phyloP scores from a whole-genome alignment of 305 asterid species.

The Fraxinus greggii region DNA sequence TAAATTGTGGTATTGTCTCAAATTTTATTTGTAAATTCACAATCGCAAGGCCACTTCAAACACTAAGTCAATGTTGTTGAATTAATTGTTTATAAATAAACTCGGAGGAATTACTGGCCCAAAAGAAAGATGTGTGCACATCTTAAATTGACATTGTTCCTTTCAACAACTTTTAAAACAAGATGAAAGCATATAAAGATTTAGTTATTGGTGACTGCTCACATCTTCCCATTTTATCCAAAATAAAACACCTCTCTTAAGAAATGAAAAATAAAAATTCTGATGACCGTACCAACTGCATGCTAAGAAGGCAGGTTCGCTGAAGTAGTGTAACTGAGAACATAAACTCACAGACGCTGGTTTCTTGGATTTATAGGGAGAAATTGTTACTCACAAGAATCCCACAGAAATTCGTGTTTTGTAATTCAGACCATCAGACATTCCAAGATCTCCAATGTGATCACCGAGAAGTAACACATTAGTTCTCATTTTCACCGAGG shows the following conservation, averaged over 20 bases:
- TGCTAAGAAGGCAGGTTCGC: neutral
- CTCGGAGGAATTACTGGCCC: neutral
- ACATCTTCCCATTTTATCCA: slow-evolving; percentile 3
- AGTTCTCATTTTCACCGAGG: slow-evolving; percentile 60
- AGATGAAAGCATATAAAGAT: slow-evolving; percentile 6
- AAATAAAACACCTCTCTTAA: neutral
- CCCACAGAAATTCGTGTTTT: slow-evolving; percentile 80
- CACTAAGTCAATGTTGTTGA: neutral
- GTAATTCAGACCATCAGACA: slow-evolving; percentile 86
- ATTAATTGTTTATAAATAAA: neutral
- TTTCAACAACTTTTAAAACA: slow-evolving; percentile 7
- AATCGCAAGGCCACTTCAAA: neutral
- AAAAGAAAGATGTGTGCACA: neutral
- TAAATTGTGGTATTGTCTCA: slow-evolving; percentile 2
- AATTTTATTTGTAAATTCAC: neutral
- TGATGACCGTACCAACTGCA: slow-evolving; percentile 8
- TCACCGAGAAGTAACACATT: slow-evolving; percentile 91
- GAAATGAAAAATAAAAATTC: neutral
- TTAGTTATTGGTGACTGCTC: neutral
- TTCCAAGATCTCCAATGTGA: slow-evolving; percentile 91
- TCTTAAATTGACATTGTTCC: neutral
- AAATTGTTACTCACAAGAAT: slow-evolving; percentile 64
- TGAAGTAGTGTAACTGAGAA: neutral
- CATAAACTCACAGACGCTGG: neutral
- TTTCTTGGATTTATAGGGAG: slow-evolving; percentile 5